A percentile compares a stretch with the other conserved stretches of the same genome.
These are phyloP conservation scores for Aspergillus melleus DNA, from an alignment of 2,329 filamentous ascomycete genomes.

Conservation along the genomic window DNA sequence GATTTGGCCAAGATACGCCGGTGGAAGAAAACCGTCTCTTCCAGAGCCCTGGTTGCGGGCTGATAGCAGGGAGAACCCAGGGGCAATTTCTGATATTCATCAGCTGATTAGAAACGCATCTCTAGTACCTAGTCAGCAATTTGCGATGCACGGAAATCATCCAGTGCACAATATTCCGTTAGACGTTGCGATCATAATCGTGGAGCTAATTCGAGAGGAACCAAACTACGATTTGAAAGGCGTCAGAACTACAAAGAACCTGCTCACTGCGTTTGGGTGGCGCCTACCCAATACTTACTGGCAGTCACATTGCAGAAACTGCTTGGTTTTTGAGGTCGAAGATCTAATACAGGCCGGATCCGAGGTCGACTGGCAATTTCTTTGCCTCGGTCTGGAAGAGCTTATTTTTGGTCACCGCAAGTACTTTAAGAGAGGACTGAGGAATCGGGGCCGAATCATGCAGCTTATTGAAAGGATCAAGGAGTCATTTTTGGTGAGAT, in stretches of 20 bases:
- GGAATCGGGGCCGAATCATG: not conserved
- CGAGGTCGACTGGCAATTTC: not conserved
- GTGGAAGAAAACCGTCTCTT: too few relatives aligned
- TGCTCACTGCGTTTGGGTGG: conserved; percentile 11
- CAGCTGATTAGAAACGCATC: not conserved
- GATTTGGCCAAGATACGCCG: not conserved
- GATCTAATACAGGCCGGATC: not conserved
- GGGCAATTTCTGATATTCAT: not conserved
- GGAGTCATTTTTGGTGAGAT: not conserved
- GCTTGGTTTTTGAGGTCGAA: conserved; percentile 6
- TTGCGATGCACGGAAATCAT: too few relatives aligned
- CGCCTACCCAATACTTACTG: conserved; percentile 8
- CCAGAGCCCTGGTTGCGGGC: too few relatives aligned
- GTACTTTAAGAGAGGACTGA: conserved; percentile 3
- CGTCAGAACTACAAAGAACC: not conserved
- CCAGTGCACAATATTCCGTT: not conserved
- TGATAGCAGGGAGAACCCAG: not conserved
- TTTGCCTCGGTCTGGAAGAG: not conserved
- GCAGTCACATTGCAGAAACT: not conserved
- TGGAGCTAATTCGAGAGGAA: not conserved
- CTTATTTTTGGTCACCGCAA: not conserved
- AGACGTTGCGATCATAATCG: not conserved
- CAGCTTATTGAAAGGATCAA: not conserved
- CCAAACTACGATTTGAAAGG: not conserved
- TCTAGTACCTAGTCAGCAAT: not conserved